Conservation (phyloP, 2,329 filamentous ascomycete genomes). For the Neopestalotiopsis clavispora region DNA sequence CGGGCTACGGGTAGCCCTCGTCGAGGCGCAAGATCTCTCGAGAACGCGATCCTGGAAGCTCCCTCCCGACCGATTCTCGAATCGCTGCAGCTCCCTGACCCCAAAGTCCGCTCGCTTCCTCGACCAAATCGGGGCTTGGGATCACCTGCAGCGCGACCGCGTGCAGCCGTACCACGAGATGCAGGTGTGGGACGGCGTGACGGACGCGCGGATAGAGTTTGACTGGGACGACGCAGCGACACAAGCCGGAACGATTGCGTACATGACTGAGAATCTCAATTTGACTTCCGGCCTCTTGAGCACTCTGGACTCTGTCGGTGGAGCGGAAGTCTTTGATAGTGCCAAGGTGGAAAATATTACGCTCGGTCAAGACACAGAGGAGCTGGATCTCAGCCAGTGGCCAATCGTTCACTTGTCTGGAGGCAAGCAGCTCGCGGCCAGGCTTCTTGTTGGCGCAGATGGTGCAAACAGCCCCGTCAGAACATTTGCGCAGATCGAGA, state of each 20-base stretch:
- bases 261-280: constrained; percentile 96
- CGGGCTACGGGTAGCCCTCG: constrained; percentile 80
- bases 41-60: constrained; percentile 71
- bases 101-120: constrained; percentile 86
- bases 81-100: constrained; percentile 94
- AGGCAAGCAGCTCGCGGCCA: constrained; percentile 72
- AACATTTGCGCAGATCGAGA: constrained; percentile 83
- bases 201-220: constrained; percentile 86
- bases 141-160: constrained; percentile 71
- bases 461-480: constrained; percentile 94
- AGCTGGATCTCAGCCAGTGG: constrained; percentile 83
- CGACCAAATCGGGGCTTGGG: constrained; percentile 83
- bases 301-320: constrained; percentile 71
- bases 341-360: constrained; percentile 81
- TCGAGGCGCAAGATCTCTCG: constrained; percentile 86
- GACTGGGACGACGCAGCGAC: constrained; percentile 64
- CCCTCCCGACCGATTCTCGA: constrained; percentile 76
- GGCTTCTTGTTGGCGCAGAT: constrained; percentile 90
- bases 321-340: constrained; percentile 74
- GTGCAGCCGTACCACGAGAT: constrained; percentile 92
- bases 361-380: constrained; percentile 71
- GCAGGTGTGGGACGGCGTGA: constrained; percentile 98
- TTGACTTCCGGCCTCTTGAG: constrained; percentile 78
- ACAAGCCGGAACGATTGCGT: constrained; percentile 72
- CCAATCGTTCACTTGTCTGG: constrained; percentile 78